Base-by-base conservation (phyloP, 306 rosid species). In the Luffa aegyptiaca region DNA sequence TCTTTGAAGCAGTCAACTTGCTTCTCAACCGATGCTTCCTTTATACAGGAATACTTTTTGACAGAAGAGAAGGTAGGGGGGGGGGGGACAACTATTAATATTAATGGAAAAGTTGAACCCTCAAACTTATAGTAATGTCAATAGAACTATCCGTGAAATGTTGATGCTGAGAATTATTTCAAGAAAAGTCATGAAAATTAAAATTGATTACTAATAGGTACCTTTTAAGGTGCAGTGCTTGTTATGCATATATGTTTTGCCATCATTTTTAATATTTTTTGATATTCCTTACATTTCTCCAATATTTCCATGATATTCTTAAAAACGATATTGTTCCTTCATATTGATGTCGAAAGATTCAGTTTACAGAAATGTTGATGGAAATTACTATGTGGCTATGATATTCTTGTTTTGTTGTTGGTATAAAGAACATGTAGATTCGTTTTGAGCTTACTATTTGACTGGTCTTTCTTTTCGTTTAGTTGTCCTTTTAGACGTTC, bases 1-100 rank as follows among this genome's bases (percentile, higher is more conserved):
- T 90, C 97, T 57, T 88, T 95, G 83, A 91, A 87, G 93, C 97
- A 90, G 83, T 86, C 96, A 8, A 84, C 84, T 44, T 93, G 97
- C 81, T 79, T 88, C 84, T 95, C 99, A 31, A 88, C 88, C 14
- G 97, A 93, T 84, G 93, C 92, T 21, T 95, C 97, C 31, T 93
- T 95, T 82, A 85, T 95, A 77, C 93, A 89, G 76, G 93, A 89
- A 53, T 93, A 84, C 86, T 95, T 95, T 89, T 41, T 76, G 52
- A 62, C 87, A 84, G 96, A 93, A 84, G 97, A 95, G 56, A 91
- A 91, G 97, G 98, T 92, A 71, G 46, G 72, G 20, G 17, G 74
- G 26, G 20, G 18, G 76, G 16, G 18, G 31, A 66, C 48, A 13
- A 36, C 7, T 61, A 18, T 14, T 6, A 63, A 35, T 63, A 6